phyloP scores from a whole-genome alignment of 1,284 basidiomycete species.

The Tremellales sp. region DNA sequence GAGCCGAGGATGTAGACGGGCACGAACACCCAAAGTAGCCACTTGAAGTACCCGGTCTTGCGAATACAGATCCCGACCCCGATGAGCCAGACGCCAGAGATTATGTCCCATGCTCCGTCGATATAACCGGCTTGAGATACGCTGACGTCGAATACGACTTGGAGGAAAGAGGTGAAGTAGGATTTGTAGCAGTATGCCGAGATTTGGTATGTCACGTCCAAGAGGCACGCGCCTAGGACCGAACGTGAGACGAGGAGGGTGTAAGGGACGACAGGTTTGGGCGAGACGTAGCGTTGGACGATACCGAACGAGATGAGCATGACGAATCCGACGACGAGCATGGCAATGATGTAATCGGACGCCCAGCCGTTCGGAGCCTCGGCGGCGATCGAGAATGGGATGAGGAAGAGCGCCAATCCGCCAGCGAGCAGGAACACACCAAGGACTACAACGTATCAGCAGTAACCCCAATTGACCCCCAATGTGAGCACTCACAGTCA shows the following conservation, averaged over 20 bases:
- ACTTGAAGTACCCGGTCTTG: slow-evolving; percentile 44
- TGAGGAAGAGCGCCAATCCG: slow-evolving; percentile 43
- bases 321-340: slow-evolving; percentile 46
- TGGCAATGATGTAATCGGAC: slow-evolving; percentile 41
- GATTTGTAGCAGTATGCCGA: slow-evolving; percentile 39
- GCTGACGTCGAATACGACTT: slow-evolving; percentile 44
- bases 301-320: slow-evolving; percentile 40
- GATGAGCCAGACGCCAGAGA: slow-evolving; percentile 41
- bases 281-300: slow-evolving; percentile 40
- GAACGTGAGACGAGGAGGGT: slow-evolving; percentile 41
- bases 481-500: slow-evolving; percentile 20
- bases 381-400: slow-evolving; percentile 46
- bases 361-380: slow-evolving; percentile 34
- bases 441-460: slow-evolving; percentile 24
- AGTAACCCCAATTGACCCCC: not conserved
- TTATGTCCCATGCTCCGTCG: slow-evolving; percentile 43
- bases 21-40: slow-evolving; percentile 36
- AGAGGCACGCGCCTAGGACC: slow-evolving; percentile 42
- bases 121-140: slow-evolving; percentile 46
- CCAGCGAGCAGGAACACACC: slow-evolving; percentile 46
- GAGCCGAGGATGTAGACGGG: slow-evolving; percentile 45
- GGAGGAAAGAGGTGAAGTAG: slow-evolving; percentile 43
- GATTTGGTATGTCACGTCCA: slow-evolving; percentile 43
- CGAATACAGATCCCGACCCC: slow-evolving; percentile 41
- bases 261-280: slow-evolving; percentile 45